Evolutionary conservation across 805 yeast species (phyloP).

Genomic region (Candida cerambycidarum): DNA sequence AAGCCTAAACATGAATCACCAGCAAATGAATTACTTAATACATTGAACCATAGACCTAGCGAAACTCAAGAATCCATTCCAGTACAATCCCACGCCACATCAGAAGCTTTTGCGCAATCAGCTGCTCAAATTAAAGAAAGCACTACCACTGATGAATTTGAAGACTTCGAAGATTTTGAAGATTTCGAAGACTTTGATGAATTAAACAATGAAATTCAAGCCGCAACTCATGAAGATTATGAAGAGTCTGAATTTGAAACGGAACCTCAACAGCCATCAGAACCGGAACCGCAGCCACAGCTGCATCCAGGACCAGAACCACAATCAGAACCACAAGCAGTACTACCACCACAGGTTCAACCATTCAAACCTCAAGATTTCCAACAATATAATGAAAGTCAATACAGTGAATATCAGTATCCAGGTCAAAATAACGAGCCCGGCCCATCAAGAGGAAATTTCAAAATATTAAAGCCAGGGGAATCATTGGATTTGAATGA

Average conservation of each 20-base stretch:
- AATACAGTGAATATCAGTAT: background rate
- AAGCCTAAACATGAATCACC: background rate
- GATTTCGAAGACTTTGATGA: conserved; percentile 36
- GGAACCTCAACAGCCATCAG: no score
- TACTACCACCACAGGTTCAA: background rate
- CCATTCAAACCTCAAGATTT: background rate
- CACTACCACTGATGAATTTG: conserved; percentile 21
- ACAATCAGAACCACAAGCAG: background rate
- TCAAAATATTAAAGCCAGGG: conserved; percentile 30
- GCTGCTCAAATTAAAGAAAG: background rate
- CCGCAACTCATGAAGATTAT: conserved; percentile 9
- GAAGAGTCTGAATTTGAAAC: background rate
- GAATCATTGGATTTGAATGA: conserved; percentile 19
- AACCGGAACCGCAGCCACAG: no score
- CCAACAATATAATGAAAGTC: background rate
- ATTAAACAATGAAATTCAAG: conserved; percentile 12
- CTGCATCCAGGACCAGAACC: background rate
- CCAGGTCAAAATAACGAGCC: background rate
- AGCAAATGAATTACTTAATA: no score
- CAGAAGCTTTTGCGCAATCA: background rate
- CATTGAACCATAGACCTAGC: no score
- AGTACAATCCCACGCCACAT: background rate
- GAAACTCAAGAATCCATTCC: background rate
- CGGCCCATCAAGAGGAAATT: conserved; percentile 17
- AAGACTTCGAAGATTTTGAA: conserved; percentile 34